These are phyloP conservation scores for Nemania bipapillata DNA, from an alignment of 2,329 filamentous ascomycete species.

Conservation along the genomic window DNA sequence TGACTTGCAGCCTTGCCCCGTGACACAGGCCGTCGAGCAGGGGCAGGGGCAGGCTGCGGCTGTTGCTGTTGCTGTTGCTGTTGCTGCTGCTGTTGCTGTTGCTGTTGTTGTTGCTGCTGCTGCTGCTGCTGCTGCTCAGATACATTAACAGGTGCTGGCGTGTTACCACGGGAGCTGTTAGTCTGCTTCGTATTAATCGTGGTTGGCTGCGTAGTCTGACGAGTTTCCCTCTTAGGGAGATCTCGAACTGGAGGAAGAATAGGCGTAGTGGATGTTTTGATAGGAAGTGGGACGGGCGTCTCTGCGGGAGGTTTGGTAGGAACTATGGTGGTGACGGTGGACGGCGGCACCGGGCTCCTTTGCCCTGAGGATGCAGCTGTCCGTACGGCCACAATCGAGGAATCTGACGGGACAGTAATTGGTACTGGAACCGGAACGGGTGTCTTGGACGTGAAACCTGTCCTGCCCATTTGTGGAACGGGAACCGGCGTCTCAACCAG, in stretches of 20 bases:
- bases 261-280: conserved; percentile 53
- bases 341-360: conserved; percentile 49
- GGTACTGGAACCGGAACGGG: conserved; percentile 51
- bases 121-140: conserved; percentile 51
- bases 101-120: conserved; percentile 18
- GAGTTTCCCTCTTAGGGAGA: conserved; percentile 58
- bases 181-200: conserved; percentile 48
- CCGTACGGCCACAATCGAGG: conserved; percentile 44
- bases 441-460: conserved; percentile 50
- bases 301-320: conserved; percentile 54
- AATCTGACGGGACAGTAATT: conserved; percentile 44
- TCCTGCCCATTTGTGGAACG: conserved; percentile 48
- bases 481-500: conserved; percentile 50
- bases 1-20: conserved; percentile 65
- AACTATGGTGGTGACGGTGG: conserved; percentile 54
- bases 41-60: no score
- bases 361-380: conserved; percentile 46
- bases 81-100: neutral
- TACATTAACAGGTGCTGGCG: conserved; percentile 52
- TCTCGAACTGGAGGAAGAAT: conserved; percentile 53
- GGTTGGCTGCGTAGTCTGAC: conserved; percentile 56
- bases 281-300: conserved; percentile 56
- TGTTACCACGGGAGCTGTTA: conserved; percentile 46
- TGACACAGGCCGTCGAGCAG: conserved; percentile 61
- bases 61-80: conserved; percentile 26